Base-by-base conservation (phyloP, 2,329 filamentous ascomycete species). In the Lomentospora prolificans region DNA sequence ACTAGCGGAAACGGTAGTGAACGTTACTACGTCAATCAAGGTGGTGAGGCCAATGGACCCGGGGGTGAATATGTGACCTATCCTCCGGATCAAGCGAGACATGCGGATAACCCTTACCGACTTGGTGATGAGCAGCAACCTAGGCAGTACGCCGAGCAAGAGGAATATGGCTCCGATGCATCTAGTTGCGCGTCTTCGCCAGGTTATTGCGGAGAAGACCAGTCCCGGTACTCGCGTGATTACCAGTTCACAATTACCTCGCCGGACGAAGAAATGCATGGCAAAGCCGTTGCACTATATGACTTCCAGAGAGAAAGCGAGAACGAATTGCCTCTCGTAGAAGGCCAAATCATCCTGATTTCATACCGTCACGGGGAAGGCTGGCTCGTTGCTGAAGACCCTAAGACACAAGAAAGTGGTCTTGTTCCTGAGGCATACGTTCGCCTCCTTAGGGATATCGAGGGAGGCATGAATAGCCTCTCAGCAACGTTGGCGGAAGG, bases 371-470 rank as follows among this genome's bases (percentile, higher is more conserved):
- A 97, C 66, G 92, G 92, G 14, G 90, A 97, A 71, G 94, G 94
- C 56, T 99, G 94, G 94, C 78, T 99, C 53, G 94, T 99, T 24
- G 94, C 94, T 3, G 89, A 96, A 72, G 94, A 99, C 65, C 91
- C 92, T 10, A 91, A 90, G 69, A 96, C 90, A 1, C 90, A 84
- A 61, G 94, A 99, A 72, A 95, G 90, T 64, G 94, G 94, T 1
- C 78, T 99, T 33, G 94, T 99, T 1, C 94, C 94, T 0, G 94
- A 99, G 70, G 91, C 95, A 69, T 99, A 97, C 66, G 94, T 99
- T 44, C 85, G 94, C 14, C 75, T 99, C 50, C 78, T 99, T 58
- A 84, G 90, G 51, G 90, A 97, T 65, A 96, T 97, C 56, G 90
- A 96, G 68, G 91, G 91, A 19, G 92, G 90, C 31, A 84, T 91